Base-by-base conservation (phyloP, 2,329 filamentous ascomycete species). In the Beauveria varroae region DNA sequence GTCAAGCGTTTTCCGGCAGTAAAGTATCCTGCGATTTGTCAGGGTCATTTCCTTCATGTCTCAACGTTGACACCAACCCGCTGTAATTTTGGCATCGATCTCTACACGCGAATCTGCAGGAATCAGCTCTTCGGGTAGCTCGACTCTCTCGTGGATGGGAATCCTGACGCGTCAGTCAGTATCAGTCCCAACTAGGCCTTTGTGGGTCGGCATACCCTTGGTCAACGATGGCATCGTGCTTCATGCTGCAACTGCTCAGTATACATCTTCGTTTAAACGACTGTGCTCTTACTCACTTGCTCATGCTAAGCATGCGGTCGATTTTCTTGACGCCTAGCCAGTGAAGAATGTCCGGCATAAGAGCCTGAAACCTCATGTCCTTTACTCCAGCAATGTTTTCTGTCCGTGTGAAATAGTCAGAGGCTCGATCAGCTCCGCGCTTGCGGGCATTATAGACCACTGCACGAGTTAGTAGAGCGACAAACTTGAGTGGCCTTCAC, bases 281-380 rank as follows among this genome's bases (percentile, higher is more conserved):
- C 4, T 16, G 8, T 20, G 24, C 22, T 43, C 4, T 16, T 3
- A 79, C 86, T 79, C 72, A 90, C 87, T 98, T 96, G 76, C 91
- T 96, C 95, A 98, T 98, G 78, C 91, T 96, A 68, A 97, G 79
- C 95, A 98, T 99, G 63, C 93, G 84, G 74, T 99, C 95, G 71
- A 99, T 98, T 81, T 98, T 98, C 73, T 90, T 95, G 72, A 99
- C 97, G 64, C 95, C 95, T 34, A 99, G 84, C 95, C 95, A 98
- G 76, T 98, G 95, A 59, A 98, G 82, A 66, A 98, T 96, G 73
- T 96, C 92, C 40, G 95, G 93, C 95, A 98, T 98, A 60, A 99
- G 81, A 30, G 93, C 93, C 79, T 98, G 95, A 81, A 98, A 98
- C 44, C 95, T 87, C 93, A 98, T 98, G 68, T 86, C 89, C 74